Evolutionary conservation across 202 grass and related monocot genomes (phyloP), one percentile per base, ranked within the genome.

Genomic region (Saccharum hybrid): DNA sequence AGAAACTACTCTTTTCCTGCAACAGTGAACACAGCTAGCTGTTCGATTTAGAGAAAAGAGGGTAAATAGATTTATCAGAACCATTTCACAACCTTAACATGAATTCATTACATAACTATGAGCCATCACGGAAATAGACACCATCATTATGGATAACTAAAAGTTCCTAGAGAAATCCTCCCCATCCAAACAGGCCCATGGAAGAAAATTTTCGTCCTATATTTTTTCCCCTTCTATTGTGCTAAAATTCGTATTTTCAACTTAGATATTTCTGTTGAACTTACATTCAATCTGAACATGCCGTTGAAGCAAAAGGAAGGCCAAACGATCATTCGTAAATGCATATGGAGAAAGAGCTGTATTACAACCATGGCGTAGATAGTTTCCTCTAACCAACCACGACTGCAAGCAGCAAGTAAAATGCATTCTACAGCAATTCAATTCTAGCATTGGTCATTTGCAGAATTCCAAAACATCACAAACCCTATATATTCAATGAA

Each of bases 1-100:
- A 87, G 96, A 98, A 86, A 90, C 93, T 81, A 98, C 96, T 75
- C 96, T 92, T 93, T 96, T 95, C 89, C 96, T 98, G 91, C 77
- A 77, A 34, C 16, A 38, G 11, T 78, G 68, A 30, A 66, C 52
- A 85, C 31, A 69, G 15, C 60, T 36, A 61, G 5, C 21, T 71
- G 71, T 79, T 76, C 5, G 15, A 76, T 64, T 71, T 76, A 81
- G 10, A 66, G 21, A 76, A 74, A 72, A 60, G 12, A 75, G 43
- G 8, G 37, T 69, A 66, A 14, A 64, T n/a, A 39, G 18, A 36
- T 80, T 66, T 63, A 74, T 69, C 69, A 79, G 45, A 8, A 72
- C 46, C 41, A 72, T 13, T 46, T 23, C 22, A 23, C 4, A 48
- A 70, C 5, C 8, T 76, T 51, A 22, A 43, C 41, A 69, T 19